phyloP scores from a whole-genome alignment of 2,329 filamentous ascomycete genomes.

The Lanzia echinophila region DNA sequence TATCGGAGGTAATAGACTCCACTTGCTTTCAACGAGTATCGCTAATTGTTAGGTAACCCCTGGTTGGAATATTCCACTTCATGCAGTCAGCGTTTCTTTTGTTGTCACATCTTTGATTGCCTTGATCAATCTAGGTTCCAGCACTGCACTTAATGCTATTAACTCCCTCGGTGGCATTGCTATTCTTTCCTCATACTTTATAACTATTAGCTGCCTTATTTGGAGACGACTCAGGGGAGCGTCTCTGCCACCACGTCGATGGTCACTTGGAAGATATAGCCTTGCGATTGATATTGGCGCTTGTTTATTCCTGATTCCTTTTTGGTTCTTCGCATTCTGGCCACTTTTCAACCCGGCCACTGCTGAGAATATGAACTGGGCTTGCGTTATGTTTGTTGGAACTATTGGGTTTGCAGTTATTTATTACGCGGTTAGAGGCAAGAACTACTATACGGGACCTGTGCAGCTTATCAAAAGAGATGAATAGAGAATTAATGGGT shows the following conservation, averaged over 20 bases:
- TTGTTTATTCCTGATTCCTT: conserved; percentile 37
- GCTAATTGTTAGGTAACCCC: conserved; percentile 9
- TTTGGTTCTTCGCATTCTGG: conserved; percentile 40
- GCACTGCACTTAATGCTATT: conserved; percentile 45
- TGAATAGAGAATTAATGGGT: too few relatives aligned
- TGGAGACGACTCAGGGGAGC: conserved; percentile 28
- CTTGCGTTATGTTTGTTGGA: conserved; percentile 11
- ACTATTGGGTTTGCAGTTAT: conserved; percentile 10
- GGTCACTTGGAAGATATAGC: conserved; percentile 37
- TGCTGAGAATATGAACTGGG: conserved; percentile 41
- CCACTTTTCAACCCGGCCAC: conserved; percentile 34
- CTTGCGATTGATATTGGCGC: conserved; percentile 36
- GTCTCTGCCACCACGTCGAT: conserved; percentile 35
- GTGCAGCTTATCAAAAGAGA: conserved; percentile 10
- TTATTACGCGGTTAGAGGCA: conserved; percentile 15
- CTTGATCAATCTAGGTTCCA: conserved; percentile 43
- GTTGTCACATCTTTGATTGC: conserved; percentile 10
- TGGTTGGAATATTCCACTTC: conserved; percentile 14
- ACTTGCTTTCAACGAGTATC: conserved; percentile 14
- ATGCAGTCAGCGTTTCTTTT: conserved; percentile 14
- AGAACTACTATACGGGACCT: conserved; percentile 23
- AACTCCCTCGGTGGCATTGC: conserved; percentile 42
- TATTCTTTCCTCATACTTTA: conserved; percentile 44
- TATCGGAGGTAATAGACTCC: conserved; percentile 31
- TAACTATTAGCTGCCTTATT: conserved; percentile 36